These are phyloP conservation scores for Mediolabrus comicus DNA, from an alignment of 108 stramenopile species.

Conservation along the genomic window DNA sequence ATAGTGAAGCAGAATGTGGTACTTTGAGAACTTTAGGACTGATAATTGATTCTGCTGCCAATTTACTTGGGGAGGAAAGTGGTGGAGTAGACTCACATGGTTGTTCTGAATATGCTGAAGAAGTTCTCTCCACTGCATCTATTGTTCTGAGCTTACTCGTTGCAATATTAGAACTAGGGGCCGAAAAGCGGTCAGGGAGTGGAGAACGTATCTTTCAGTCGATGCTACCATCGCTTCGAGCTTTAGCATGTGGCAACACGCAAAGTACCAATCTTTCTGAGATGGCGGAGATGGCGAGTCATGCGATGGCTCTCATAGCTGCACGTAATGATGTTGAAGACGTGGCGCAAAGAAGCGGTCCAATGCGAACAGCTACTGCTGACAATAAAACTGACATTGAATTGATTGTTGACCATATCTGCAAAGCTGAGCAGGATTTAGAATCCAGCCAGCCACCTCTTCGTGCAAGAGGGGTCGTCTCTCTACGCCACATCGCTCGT, in stretches of 20 bases:
- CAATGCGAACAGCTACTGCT: background rate
- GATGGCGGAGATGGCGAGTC: conserved; percentile 79
- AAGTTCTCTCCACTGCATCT: conserved; percentile 59
- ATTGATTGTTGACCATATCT: conserved; percentile 25
- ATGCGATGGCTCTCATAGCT: conserved; percentile 73
- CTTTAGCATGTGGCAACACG: conserved; percentile 23
- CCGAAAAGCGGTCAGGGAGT: conserved; percentile 43
- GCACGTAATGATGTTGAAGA: conserved; percentile 42
- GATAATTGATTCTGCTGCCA: conserved; percentile 35
- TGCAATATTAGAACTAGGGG: conserved; percentile 75
- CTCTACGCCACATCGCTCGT: conserved; percentile 64
- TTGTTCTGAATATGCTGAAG: conserved; percentile 12
- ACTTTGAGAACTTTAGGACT: conserved; percentile 30
- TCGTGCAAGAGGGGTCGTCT: conserved; percentile 72
- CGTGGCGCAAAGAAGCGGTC: background rate
- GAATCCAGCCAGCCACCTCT: conserved; percentile 72
- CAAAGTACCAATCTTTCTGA: conserved; percentile 22
- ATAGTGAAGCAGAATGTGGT: conserved; percentile 40
- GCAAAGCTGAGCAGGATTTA: conserved; percentile 55
- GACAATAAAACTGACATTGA: conserved; percentile 8
- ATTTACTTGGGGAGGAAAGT: background rate
- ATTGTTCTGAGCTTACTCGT: conserved; percentile 70
- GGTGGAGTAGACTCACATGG: background rate
- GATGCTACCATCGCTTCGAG: conserved; percentile 46
- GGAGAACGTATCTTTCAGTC: conserved; percentile 59